Base-by-base conservation (phyloP, 331 rosid genomes). In the Saraca asoca region DNA sequence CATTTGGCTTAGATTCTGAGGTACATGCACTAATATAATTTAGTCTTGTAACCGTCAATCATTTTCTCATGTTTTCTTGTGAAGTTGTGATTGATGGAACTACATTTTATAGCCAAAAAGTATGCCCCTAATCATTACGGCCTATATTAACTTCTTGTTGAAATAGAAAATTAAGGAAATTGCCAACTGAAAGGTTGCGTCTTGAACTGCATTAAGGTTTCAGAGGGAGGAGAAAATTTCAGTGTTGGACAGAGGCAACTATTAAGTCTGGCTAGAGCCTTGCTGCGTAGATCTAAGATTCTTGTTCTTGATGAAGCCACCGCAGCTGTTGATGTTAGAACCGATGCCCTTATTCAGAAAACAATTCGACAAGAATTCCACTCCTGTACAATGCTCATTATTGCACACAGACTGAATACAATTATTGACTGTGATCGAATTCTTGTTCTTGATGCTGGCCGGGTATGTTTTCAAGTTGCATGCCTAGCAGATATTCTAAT, bases 191-290 rank as follows among this genome's bases (percentile, higher is more conserved):
- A 42, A 52, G 31, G 35, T 50, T 48, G 45, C 54, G 3, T 77
- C 52, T 53, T 66, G 44, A 42, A 10, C 58, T 60, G 63, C 19
- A 46, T 69, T 20, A 83, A 91, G 98, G 93, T 89, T 35, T 84
- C 78, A 0, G 98, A 92, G 77, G 91, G 95, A 44, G 98, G 98
- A 16, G 96, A 92, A 59, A 91, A 88, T 69, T 91, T 87, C 81
- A 91, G 96, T 60, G 96, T 88, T 70, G 98, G 98, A 69, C 96
- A 91, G 76, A 78, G 95, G 77, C 98, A 91, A 55, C 81, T 91
- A 18, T 68, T 91, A 55, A 88, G 98, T 77, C 88, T 91, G 46
- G 87, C 91, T 6, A 83, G 98, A 80, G 95, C 98, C 48, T 79
- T 91, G 78, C 74, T 91, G 49, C 80, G 95, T 60, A 83, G 91